phyloP scores from a whole-genome alignment of 208 protist genomes.

The Trypanosoma melophagium region DNA sequence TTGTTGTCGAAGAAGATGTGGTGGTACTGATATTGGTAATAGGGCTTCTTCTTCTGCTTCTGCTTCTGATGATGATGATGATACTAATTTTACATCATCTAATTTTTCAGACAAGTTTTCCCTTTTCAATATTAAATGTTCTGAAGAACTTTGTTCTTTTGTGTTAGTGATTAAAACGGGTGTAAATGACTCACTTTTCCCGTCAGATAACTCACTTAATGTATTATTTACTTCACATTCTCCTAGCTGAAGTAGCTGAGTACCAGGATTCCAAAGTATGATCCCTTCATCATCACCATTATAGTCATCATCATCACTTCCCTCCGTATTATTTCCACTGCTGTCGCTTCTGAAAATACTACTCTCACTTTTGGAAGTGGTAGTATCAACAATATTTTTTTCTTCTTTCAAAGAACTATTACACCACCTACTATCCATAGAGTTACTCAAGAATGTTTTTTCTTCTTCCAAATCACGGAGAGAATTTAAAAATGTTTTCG shows the following conservation, averaged over 20 bases:
- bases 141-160: neutral
- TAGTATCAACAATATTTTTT: neutral
- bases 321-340: no score
- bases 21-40: neutral
- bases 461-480: conserved; percentile 20
- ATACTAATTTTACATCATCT: neutral
- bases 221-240: neutral
- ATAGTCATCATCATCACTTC: conserved; percentile 1
- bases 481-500: conserved; percentile 7
- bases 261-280: conserved; percentile 43
- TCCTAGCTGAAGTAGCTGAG: conserved; percentile 15
- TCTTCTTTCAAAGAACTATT: neutral
- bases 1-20: neutral
- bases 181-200: neutral
- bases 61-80: neutral
- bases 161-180: neutral
- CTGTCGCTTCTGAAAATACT: no score
- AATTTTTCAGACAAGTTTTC: neutral
- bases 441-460: neutral
- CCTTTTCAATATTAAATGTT: neutral
- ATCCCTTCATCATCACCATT: neutral
- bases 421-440: neutral
- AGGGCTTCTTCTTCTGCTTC: neutral
- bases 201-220: neutral
- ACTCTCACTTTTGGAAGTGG: no score